phyloP scores from a whole-genome alignment of 1,284 basidiomycete genomes.

The Pseudozyma sp. region DNA sequence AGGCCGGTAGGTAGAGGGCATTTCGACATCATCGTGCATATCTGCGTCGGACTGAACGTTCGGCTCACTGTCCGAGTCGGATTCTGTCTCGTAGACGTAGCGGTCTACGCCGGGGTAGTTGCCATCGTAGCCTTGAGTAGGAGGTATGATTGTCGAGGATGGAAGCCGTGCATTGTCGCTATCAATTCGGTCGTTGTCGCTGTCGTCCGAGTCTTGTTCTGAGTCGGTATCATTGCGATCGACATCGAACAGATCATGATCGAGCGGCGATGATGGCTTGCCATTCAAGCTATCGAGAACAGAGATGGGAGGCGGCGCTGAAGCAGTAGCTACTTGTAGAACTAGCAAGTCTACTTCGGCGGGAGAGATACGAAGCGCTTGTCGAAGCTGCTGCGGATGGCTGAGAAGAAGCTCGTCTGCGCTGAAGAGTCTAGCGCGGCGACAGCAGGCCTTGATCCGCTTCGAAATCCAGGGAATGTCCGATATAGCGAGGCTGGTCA shows the following conservation, averaged over 20 bases:
- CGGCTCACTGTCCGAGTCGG: constrained; percentile 15
- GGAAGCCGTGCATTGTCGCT: constrained; percentile 9
- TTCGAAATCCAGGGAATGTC: constrained; percentile 44
- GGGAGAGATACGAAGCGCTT: constrained; percentile 20
- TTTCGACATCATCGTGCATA: constrained; percentile 27
- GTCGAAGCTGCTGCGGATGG: constrained; percentile 25
- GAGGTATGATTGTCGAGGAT: constrained; percentile 23
- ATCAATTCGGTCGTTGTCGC: background rate
- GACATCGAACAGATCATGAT: constrained; percentile 11
- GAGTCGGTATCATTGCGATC: constrained; percentile 13
- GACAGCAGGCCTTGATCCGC: constrained; percentile 49
- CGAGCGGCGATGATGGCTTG: background rate
- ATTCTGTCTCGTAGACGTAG: constrained; percentile 35
- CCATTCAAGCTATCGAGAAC: constrained; percentile 36
- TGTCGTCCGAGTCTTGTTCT: constrained; percentile 6
- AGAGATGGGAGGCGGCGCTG: constrained; percentile 26
- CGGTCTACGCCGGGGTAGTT: constrained; percentile 34
- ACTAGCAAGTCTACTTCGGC: constrained; percentile 26
- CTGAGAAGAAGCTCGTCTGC: constrained; percentile 42
- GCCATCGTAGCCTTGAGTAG: constrained; percentile 44
- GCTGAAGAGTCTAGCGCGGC: constrained; percentile 40
- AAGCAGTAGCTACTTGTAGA: constrained; percentile 28
- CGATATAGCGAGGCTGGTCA: constrained; percentile 34
- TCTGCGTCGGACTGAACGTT: constrained; percentile 2
- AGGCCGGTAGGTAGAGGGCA: constrained; percentile 13